These are phyloP conservation scores for Cordyceps javanica DNA, from an alignment of 2,329 filamentous ascomycete species.

Conservation along the genomic window DNA sequence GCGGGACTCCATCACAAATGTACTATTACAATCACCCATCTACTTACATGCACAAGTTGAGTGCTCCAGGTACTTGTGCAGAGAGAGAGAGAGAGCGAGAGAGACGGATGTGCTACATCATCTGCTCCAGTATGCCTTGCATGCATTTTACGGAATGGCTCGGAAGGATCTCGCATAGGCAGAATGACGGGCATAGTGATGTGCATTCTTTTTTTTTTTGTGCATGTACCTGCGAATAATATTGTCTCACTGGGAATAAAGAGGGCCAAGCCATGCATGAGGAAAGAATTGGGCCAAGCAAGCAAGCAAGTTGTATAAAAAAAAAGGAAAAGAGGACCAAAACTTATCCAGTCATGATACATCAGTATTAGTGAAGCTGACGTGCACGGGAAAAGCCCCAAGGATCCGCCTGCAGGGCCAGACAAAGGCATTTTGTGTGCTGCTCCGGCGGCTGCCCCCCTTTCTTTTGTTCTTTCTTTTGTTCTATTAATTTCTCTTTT, in stretches of 20 bases:
- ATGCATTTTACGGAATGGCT: neutral
- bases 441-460: too few relatives aligned
- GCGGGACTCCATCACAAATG: neutral
- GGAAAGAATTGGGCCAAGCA: neutral
- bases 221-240: neutral
- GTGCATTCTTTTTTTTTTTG: neutral
- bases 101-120: too few relatives aligned
- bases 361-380: too few relatives aligned
- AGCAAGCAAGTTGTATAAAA: neutral
- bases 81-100: too few relatives aligned
- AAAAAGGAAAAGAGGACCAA: neutral
- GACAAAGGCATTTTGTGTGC: neutral
- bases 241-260: neutral
- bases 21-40: too few relatives aligned
- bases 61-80: too few relatives aligned
- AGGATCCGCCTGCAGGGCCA: constrained; percentile 1
- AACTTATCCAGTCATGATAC: too few relatives aligned
- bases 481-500: too few relatives aligned
- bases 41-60: neutral
- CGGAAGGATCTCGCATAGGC: neutral
- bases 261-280: neutral
- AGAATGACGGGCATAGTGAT: neutral
- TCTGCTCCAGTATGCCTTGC: too few relatives aligned
- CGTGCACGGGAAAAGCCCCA: neutral
- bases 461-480: too few relatives aligned